Conservation (phyloP, 768 basidiomycete genomes). For the Naganishia antarctica region DNA sequence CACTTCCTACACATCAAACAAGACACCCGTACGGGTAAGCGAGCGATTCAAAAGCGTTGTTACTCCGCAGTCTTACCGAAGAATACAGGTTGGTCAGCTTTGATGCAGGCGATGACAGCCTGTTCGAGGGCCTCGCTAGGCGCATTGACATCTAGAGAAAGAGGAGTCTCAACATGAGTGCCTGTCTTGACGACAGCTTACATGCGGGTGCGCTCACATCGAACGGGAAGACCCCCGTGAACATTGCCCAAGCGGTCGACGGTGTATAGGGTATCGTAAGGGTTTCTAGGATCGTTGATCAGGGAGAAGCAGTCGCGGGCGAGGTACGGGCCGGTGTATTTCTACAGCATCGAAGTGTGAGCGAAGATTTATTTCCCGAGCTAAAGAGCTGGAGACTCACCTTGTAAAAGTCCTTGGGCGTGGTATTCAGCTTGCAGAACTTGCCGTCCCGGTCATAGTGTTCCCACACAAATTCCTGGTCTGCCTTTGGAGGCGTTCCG, state of each 20-base stretch:
- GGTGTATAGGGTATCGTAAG: constrained; percentile 75
- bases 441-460: constrained; percentile 78
- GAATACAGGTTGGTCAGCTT: constrained; percentile 83
- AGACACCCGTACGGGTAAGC: background rate
- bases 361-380: background rate
- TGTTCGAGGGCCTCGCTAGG: constrained; percentile 74
- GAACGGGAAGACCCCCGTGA: constrained; percentile 76
- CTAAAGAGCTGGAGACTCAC: background rate
- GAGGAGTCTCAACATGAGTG: background rate
- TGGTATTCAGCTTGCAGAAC: constrained; percentile 69
- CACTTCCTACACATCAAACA: constrained; percentile 55
- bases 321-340: constrained; percentile 31
- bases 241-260: constrained; percentile 90
- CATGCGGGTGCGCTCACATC: constrained; percentile 58
- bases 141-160: constrained; percentile 73
- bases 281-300: constrained; percentile 89
- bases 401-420: constrained; percentile 72
- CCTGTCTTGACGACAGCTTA: constrained; percentile 11
- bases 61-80: constrained; percentile 57
- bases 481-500: constrained; percentile 74
- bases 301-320: constrained; percentile 75
- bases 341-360: constrained; percentile 25
- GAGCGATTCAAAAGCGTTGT: background rate
- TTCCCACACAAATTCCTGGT: constrained; percentile 73
- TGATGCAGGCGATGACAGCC: constrained; percentile 75